Evolutionary conservation across 306 rosid genomes (phyloP).

Genomic region (Citrullus amarus): DNA sequence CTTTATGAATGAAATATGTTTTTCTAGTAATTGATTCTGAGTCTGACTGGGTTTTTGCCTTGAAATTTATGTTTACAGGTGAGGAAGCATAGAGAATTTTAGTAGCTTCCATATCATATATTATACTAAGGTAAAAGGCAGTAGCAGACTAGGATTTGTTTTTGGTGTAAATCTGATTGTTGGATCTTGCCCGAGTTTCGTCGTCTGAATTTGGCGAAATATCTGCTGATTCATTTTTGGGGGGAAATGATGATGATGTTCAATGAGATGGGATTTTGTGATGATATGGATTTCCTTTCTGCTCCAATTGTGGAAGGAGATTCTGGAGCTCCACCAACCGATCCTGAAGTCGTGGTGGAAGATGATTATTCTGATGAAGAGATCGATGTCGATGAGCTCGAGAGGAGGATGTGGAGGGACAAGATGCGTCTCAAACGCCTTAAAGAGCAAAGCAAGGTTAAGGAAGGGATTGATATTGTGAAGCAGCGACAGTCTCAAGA

Average conservation of each 20-base stretch:
- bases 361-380: conserved; percentile 65
- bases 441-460: conserved; percentile 47
- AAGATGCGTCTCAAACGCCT: conserved; percentile 44
- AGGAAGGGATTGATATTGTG: conserved; percentile 45
- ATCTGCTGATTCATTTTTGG: neutral
- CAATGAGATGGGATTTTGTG: conserved; percentile 47
- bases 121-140: neutral
- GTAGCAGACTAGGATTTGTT: neutral
- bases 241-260: conserved; percentile 41
- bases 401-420: conserved; percentile 72
- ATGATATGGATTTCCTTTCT: conserved; percentile 44
- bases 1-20: neutral
- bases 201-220: neutral
- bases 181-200: neutral
- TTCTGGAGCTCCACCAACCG: conserved; percentile 21
- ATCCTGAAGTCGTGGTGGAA: conserved; percentile 34
- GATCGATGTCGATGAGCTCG: conserved; percentile 53
- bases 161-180: neutral
- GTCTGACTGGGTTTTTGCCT: neutral
- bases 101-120: neutral
- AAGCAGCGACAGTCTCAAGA: conserved; percentile 67
- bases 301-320: conserved; percentile 41
- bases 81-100: neutral
- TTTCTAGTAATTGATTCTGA: neutral
- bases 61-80: neutral